These are phyloP conservation scores for Phialemoniopsis sp. DNA, from an alignment of 2,329 filamentous ascomycete species.

Conservation along the genomic window DNA sequence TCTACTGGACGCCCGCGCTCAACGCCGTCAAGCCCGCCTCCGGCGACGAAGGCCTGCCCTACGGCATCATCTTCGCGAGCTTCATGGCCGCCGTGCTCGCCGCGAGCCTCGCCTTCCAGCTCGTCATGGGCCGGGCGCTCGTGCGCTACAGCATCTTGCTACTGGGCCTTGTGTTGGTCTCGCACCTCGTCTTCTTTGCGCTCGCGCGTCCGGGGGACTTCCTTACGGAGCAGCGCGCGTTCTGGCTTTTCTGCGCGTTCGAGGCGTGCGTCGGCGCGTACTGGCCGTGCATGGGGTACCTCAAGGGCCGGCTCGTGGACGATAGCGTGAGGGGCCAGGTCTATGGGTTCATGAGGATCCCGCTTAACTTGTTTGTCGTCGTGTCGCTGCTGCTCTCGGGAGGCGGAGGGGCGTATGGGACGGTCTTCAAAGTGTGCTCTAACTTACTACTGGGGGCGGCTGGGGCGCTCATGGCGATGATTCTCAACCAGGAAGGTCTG, in stretches of 20 bases:
- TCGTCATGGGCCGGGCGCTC: slow-evolving; percentile 21
- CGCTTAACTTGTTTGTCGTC: slow-evolving; percentile 54
- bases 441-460: slow-evolving; percentile 20
- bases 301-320: slow-evolving; percentile 48
- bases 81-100: slow-evolving; percentile 56
- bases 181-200: slow-evolving; percentile 25
- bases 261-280: slow-evolving; percentile 53
- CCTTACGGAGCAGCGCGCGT: slow-evolving; percentile 33
- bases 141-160: slow-evolving; percentile 24
- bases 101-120: slow-evolving; percentile 50
- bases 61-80: slow-evolving; percentile 42
- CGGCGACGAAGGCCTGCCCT: slow-evolving; percentile 21
- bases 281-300: slow-evolving; percentile 47
- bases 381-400: slow-evolving; percentile 35
- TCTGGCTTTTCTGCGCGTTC: slow-evolving; percentile 53
- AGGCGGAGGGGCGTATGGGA: slow-evolving; percentile 16
- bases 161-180: slow-evolving; percentile 29
- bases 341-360: slow-evolving; percentile 50
- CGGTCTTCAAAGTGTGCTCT: slow-evolving; percentile 24
- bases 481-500: slow-evolving; percentile 12
- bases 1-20: slow-evolving; percentile 51
- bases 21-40: slow-evolving; percentile 17
- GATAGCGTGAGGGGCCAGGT: slow-evolving; percentile 48
- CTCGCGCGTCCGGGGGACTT: slow-evolving; percentile 17
- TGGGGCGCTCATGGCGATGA: slow-evolving; percentile 18